Percentiles rank a stretch among this genome's conserved stretches.
Evolutionary conservation across 805 yeast species (phyloP).

Genomic region (Starmerella geochares): DNA sequence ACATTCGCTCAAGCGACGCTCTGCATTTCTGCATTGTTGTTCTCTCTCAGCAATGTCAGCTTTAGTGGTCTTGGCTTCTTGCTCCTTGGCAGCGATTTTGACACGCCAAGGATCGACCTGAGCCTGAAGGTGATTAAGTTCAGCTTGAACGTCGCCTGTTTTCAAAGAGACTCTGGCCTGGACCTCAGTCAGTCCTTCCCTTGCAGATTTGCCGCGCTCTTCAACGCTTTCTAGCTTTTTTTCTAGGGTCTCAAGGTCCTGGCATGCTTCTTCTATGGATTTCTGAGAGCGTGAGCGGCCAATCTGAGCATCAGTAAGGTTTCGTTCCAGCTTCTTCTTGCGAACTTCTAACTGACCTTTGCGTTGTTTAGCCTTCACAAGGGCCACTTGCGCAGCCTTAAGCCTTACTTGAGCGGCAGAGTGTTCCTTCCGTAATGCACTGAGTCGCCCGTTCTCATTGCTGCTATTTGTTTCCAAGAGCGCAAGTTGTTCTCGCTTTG

Average conservation of each 20-base stretch:
- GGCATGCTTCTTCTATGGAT: constrained; percentile 36
- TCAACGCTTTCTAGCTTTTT: constrained; percentile 39
- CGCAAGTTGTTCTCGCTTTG: constrained; percentile 20
- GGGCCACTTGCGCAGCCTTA: constrained; percentile 42
- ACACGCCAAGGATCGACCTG: constrained; percentile 77
- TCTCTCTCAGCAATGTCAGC: constrained; percentile 55
- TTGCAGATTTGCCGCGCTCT: constrained; percentile 37
- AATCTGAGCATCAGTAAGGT: constrained; percentile 35
- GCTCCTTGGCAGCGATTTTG: constrained; percentile 40
- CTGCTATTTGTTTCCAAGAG: not conserved
- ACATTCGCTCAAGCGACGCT: constrained; percentile 39
- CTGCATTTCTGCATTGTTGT: constrained; percentile 52
- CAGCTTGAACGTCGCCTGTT: constrained; percentile 55
- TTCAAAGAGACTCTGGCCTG: constrained; percentile 59
- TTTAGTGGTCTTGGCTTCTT: constrained; percentile 45
- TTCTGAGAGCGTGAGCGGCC: constrained; percentile 32
- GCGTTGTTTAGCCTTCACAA: constrained; percentile 67
- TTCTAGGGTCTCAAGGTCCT: constrained; percentile 32
- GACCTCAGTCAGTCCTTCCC: constrained; percentile 46
- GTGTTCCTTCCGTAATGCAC: constrained; percentile 27
- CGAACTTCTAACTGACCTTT: constrained; percentile 53
- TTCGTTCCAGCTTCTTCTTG: constrained; percentile 19
- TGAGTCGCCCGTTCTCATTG: not conserved
- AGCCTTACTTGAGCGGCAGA: constrained; percentile 28
- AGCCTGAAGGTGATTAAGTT: constrained; percentile 53